A percentile compares a stretch with the other conserved stretches of the same genome.
These are phyloP conservation scores for Articulospora tetracladia DNA, from an alignment of 495 filamentous ascomycete species.

Conservation along the genomic window DNA sequence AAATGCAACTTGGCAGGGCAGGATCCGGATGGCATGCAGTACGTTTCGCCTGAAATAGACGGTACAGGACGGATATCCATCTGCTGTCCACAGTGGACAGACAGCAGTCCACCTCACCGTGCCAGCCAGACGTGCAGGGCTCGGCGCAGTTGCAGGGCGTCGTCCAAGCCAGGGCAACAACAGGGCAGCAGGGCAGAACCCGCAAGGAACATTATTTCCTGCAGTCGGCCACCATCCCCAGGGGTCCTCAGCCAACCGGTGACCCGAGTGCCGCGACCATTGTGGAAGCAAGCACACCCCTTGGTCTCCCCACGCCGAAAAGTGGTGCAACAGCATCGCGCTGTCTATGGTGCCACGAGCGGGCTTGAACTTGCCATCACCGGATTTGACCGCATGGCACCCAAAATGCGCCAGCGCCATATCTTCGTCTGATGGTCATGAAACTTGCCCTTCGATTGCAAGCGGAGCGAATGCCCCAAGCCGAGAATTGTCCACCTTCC, in stretches of 20 bases:
- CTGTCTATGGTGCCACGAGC: background rate
- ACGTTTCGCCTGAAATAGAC: too few species aligned
- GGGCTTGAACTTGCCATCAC: background rate
- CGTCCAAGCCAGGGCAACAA: too few species aligned
- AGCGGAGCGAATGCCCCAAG: background rate
- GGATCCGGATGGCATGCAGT: too few species aligned
- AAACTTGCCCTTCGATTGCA: background rate
- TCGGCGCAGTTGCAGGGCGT: background rate
- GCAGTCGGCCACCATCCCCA: background rate
- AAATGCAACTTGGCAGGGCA: too few species aligned
- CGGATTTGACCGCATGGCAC: background rate
- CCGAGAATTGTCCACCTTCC: background rate
- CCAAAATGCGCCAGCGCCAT: background rate
- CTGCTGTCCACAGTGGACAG: too few species aligned
- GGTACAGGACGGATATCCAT: too few species aligned
- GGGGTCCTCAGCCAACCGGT: constrained; percentile 1
- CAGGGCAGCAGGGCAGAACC: background rate
- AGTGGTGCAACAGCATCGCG: background rate
- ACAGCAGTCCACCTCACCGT: too few species aligned
- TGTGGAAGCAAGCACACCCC: too few species aligned
- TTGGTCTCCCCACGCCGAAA: background rate
- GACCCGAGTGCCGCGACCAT: constrained; percentile 9
- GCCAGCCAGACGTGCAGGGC: background rate
- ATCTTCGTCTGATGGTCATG: background rate
- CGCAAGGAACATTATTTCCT: background rate